Base-by-base conservation (phyloP, 1,139 yeast genomes). In the Taphrina communis region DNA sequence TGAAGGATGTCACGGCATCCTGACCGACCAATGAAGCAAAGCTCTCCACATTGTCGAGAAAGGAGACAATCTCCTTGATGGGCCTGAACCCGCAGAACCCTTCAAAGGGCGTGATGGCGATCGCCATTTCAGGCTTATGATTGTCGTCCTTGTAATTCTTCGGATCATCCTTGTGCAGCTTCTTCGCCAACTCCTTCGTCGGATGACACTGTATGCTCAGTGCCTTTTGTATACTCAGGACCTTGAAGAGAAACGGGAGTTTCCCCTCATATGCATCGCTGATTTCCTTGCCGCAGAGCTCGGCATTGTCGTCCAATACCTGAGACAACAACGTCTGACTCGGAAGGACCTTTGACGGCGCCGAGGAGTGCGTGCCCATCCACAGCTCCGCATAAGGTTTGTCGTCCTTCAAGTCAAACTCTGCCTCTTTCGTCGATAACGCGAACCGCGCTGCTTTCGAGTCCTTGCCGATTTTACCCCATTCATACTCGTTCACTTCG, bases 71-170 rank as follows among this genome's bases (percentile, higher is more conserved):
- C 79, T 92, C 88, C 58, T 83, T 84, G 75, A 93, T 84, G 12
- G 99, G 99, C 78, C 95, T 88, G 82, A 94, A 94, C 0, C 99
- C 99, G 80, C 99, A 94, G 81, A 94, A 93, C 0, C 97, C 99
- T 81, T 94, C 98, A 75, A 94, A 94, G 71, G 86, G 91, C 19
- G 98, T 93, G 69, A 94, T 87, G 14, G 99, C 99, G 77, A 94
- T 87, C 68, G 99, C 98, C 99, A 94, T 94, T 80, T 94, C 99
- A 25, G 99, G 99, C 82, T 94, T 94, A 81, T 94, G 99, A 82
- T 94, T 94, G 77, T 87, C 96, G 80, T 94, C 99, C 59, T 98
- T 99, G 78, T 95, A 94, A 80, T 94, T 90, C 75, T 87, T 87
- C 68, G 99, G 98, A 80, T 94, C 98, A 39, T 83, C 80, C 11